Percentiles rank a stretch among this genome's conserved stretches.
These are phyloP conservation scores for Paecilomyces variotii DNA, from an alignment of 2,329 filamentous ascomycete genomes.

Conservation along the genomic window DNA sequence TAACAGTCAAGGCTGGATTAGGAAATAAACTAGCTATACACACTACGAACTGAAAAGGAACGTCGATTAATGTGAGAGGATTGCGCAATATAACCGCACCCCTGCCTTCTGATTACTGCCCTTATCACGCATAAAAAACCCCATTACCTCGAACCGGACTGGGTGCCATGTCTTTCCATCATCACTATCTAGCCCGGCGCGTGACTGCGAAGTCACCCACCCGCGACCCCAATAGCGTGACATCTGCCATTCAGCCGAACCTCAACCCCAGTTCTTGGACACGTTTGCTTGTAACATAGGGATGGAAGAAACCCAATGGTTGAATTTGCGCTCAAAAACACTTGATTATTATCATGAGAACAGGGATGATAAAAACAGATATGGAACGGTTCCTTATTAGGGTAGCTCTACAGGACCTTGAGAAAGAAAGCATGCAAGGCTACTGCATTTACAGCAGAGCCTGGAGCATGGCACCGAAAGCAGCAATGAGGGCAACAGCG, in stretches of 20 bases:
- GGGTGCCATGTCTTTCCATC: neutral
- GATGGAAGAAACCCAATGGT: neutral
- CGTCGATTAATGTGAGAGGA: neutral
- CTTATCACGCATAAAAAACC: neutral
- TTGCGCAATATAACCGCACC: neutral
- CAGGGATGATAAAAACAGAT: slow-evolving; percentile 9
- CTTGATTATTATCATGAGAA: slow-evolving; percentile 36
- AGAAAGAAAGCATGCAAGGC: slow-evolving; percentile 27
- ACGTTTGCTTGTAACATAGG: neutral
- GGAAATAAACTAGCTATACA: neutral
- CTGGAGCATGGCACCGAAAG: slow-evolving; percentile 38
- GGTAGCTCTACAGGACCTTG: slow-evolving; percentile 28
- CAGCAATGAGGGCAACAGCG: slow-evolving; percentile 34
- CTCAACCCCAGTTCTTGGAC: neutral
- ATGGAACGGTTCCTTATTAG: slow-evolving; percentile 25
- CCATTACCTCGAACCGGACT: neutral
- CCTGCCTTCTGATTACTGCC: neutral
- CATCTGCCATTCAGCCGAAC: neutral
- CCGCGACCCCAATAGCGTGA: neutral
- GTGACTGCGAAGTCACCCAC: neutral
- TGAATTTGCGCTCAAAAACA: slow-evolving; percentile 10
- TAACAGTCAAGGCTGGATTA: neutral
- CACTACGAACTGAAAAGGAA: neutral
- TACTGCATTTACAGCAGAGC: slow-evolving; percentile 38
- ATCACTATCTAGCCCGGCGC: neutral